phyloP scores from a whole-genome alignment of 2,329 filamentous ascomycete species.

The Phyllachora maydis region DNA sequence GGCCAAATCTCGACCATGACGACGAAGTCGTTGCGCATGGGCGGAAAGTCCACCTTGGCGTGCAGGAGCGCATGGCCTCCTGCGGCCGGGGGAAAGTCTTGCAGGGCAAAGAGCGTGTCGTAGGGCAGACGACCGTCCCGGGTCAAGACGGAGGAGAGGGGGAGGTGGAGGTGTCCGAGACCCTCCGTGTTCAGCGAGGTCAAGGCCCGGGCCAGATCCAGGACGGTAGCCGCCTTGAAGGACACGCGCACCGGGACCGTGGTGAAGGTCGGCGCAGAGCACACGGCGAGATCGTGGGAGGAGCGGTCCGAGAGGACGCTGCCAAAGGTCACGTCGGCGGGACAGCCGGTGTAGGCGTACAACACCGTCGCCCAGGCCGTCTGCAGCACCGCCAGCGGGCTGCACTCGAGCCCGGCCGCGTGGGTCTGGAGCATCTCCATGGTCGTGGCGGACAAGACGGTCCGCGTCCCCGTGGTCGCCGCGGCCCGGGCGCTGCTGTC shows the following conservation, averaged over 20 bases:
- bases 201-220: constrained; percentile 1
- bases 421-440: constrained; percentile 2
- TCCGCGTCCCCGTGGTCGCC: neutral
- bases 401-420: constrained; percentile 7
- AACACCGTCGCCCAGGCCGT: constrained; percentile 14
- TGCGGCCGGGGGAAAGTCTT: constrained; percentile 8
- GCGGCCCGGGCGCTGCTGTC: neutral
- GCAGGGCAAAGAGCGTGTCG: constrained; percentile 13
- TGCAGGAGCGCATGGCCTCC: neutral
- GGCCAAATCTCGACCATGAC: constrained; percentile 5
- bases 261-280: constrained; percentile 12
- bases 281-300: neutral
- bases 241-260: constrained; percentile 12
- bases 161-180: constrained; percentile 7
- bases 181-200: neutral
- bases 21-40: constrained; percentile 5
- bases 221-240: constrained; percentile 3
- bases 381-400: constrained; percentile 13
- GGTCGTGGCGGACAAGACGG: neutral
- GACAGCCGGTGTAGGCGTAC: constrained; percentile 8
- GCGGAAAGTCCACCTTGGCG: constrained; percentile 2
- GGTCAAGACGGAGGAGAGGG: neutral
- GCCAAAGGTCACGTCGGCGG: constrained; percentile 12
- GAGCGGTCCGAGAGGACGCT: constrained; percentile 10
- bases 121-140: constrained; percentile 8